These are phyloP conservation scores for Gossypium schwendimanii DNA, from an alignment of 441 rosid genomes.

Conservation along the genomic window DNA sequence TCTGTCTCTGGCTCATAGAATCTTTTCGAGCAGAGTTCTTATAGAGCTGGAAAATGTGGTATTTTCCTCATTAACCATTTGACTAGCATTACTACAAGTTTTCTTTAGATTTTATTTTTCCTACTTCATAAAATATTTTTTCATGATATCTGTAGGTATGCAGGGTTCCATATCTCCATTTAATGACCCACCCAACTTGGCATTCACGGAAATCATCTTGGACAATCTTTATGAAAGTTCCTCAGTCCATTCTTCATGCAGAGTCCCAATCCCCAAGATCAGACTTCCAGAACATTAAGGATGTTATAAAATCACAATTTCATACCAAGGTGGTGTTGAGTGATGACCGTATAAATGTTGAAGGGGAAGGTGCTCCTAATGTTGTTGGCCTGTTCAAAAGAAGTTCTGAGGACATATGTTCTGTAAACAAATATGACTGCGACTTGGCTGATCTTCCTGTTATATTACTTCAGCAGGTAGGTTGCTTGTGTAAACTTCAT, in stretches of 20 bases:
- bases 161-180: conserved; percentile 78
- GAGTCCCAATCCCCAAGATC: conserved; percentile 29
- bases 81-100: background rate
- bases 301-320: conserved; percentile 52
- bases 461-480: conserved; percentile 83
- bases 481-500: conserved; percentile 8
- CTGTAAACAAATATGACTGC: conserved; percentile 73
- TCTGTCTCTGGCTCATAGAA: conserved; percentile 79
- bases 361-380: conserved; percentile 91
- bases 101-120: background rate
- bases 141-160: conserved; percentile 40
- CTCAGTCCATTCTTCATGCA: conserved; percentile 59
- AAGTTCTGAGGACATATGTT: conserved; percentile 53
- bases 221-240: conserved; percentile 72
- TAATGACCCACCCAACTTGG: conserved; percentile 90
- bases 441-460: conserved; percentile 68
- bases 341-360: conserved; percentile 63
- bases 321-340: conserved; percentile 67
- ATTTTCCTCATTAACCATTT: conserved; percentile 19
- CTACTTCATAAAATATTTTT: conserved; percentile 3
- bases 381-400: conserved; percentile 66
- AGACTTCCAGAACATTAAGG: conserved; percentile 37
- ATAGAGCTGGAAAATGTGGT: conserved; percentile 78
- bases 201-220: conserved; percentile 85
- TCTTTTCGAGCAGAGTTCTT: conserved; percentile 65